These are phyloP conservation scores for Penicillium bialowiezense DNA, from an alignment of 495 filamentous ascomycete species.

Conservation along the genomic window DNA sequence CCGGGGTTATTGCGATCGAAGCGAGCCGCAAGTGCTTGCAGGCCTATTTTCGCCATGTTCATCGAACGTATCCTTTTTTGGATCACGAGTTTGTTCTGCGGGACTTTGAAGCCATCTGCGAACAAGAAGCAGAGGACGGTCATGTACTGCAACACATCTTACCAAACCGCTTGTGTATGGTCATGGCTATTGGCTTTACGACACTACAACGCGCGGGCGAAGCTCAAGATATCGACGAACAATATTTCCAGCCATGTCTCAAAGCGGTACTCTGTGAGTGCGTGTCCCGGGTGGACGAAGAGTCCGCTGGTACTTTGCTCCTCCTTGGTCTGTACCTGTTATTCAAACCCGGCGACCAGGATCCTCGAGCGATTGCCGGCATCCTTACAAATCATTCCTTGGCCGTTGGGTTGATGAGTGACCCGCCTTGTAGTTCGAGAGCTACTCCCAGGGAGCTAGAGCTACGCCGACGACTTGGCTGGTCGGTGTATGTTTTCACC, in stretches of 20 bases:
- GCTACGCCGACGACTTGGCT: conserved; percentile 23
- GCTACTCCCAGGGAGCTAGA: conserved; percentile 18
- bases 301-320: conserved; percentile 21
- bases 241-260: conserved; percentile 3
- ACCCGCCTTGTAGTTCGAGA: background rate
- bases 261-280: conserved; percentile 13
- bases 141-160: background rate
- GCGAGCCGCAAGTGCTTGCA: conserved; percentile 8
- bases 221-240: conserved; percentile 8
- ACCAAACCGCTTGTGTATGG: conserved; percentile 15
- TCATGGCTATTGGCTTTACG: conserved; percentile 26
- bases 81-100: conserved; percentile 9
- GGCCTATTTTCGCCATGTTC: conserved; percentile 25
- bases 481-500: conserved; percentile 29
- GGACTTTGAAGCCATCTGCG: conserved; percentile 1
- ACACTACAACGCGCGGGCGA: conserved; percentile 20
- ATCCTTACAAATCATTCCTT: conserved; percentile 21
- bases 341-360: conserved; percentile 21
- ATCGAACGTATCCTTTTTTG: conserved; percentile 23
- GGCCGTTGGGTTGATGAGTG: conserved; percentile 15
- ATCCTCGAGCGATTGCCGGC: conserved; percentile 21
- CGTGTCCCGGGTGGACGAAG: conserved; percentile 5
- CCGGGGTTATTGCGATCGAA: conserved; percentile 1
- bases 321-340: conserved; percentile 28
- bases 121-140: background rate